phyloP scores from a whole-genome alignment of 768 basidiomycete genomes.

The Tylopilus balloui region DNA sequence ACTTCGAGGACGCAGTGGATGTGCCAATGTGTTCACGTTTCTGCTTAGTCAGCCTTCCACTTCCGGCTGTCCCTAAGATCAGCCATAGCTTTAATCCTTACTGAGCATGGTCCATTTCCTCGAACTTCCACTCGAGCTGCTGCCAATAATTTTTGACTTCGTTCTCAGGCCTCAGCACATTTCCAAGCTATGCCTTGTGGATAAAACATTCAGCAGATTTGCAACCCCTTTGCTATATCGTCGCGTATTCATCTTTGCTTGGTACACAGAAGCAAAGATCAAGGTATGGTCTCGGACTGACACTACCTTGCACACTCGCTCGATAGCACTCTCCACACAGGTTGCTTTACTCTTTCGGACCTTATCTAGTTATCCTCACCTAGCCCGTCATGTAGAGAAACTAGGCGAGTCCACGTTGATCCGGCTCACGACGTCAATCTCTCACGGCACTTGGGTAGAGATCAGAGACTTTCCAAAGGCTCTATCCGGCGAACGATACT shows the following conservation, averaged over 20 bases:
- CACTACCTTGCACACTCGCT: background rate
- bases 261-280: slow-evolving; percentile 62
- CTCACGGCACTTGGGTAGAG: slow-evolving; percentile 37
- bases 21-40: background rate
- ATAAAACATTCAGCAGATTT: slow-evolving; percentile 49
- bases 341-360: slow-evolving; percentile 60
- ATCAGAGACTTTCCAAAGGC: slow-evolving; percentile 71
- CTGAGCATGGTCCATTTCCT: slow-evolving; percentile 37
- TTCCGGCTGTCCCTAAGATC: background rate
- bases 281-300: slow-evolving; percentile 40
- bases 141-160: slow-evolving; percentile 51
- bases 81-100: too few species aligned
- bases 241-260: slow-evolving; percentile 58
- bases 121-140: slow-evolving; percentile 63
- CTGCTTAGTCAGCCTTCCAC: slow-evolving; percentile 26
- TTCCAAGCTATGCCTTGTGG: slow-evolving; percentile 51
- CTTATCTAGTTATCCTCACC: slow-evolving; percentile 46
- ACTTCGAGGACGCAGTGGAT: background rate
- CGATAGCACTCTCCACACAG: slow-evolving; percentile 31
- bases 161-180: slow-evolving; percentile 52
- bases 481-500: slow-evolving; percentile 27
- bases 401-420: slow-evolving; percentile 45
- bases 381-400: slow-evolving; percentile 53
- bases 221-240: slow-evolving; percentile 53
- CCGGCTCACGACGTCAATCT: background rate